A percentile compares a stretch with the other conserved stretches of the same genome.
These are phyloP conservation scores for Spathaspora arborariae DNA, from an alignment of 805 yeast genomes.

Conservation along the genomic window DNA sequence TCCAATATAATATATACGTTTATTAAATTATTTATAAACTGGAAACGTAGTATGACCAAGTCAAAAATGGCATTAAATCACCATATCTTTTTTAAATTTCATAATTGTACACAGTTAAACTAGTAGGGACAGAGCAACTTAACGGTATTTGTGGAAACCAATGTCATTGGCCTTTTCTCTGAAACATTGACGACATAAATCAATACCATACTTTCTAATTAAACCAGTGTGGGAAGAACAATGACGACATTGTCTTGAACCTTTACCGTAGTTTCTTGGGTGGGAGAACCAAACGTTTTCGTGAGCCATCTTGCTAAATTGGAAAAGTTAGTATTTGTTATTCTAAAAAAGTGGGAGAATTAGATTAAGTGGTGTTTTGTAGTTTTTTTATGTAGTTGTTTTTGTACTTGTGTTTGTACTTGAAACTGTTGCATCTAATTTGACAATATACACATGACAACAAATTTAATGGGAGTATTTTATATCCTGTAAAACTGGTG, in stretches of 20 bases:
- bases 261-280: slow-evolving; percentile 99
- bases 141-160: slow-evolving; percentile 99
- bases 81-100: neutral
- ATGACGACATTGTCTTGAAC: slow-evolving; percentile 99
- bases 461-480: neutral
- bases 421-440: no score
- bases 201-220: slow-evolving; percentile 99
- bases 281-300: slow-evolving; percentile 99
- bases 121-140: slow-evolving; percentile 32
- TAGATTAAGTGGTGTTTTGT: no score
- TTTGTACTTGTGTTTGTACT: no score
- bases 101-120: slow-evolving; percentile 2
- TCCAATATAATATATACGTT: neutral
- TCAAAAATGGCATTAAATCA: neutral
- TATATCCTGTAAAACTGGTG: neutral
- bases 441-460: no score
- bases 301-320: slow-evolving; percentile 88
- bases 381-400: no score
- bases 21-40: neutral
- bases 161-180: slow-evolving; percentile 99
- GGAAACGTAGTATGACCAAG: slow-evolving; percentile 1
- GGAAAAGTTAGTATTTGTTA: slow-evolving; percentile 26
- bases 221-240: slow-evolving; percentile 98
- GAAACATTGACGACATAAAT: slow-evolving; percentile 99
- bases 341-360: neutral